phyloP scores from a whole-genome alignment of 208 protist species.

The Tritrichomonas foetus region DNA sequence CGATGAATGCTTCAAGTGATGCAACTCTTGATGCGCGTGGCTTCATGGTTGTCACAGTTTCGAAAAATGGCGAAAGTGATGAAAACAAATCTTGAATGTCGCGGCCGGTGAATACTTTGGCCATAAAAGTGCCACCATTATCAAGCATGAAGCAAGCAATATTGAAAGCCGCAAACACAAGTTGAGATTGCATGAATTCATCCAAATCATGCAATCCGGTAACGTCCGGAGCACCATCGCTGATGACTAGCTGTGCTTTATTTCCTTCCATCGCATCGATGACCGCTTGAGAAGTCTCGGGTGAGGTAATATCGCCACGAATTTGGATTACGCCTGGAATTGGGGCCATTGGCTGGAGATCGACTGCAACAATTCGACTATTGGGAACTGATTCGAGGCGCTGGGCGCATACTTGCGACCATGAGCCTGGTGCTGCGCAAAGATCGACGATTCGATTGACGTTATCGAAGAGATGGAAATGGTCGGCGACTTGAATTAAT shows the following conservation, averaged over 20 bases:
- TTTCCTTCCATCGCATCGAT: slow-evolving; percentile 76
- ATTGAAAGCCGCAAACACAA: slow-evolving; percentile 90
- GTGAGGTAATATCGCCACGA: slow-evolving; percentile 73
- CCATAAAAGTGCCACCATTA: slow-evolving; percentile 66
- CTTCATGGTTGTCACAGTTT: not conserved
- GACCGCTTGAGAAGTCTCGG: slow-evolving; percentile 75
- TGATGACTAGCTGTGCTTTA: slow-evolving; percentile 90
- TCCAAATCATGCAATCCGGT: slow-evolving; percentile 97
- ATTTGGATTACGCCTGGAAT: slow-evolving; percentile 77
- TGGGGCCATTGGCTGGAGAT: slow-evolving; percentile 85
- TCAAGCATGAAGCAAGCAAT: slow-evolving; percentile 89
- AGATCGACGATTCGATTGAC: slow-evolving; percentile 90
- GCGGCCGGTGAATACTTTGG: slow-evolving; percentile 95
- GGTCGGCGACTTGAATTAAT: slow-evolving; percentile 94
- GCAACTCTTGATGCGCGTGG: not conserved
- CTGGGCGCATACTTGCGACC: slow-evolving; percentile 69
- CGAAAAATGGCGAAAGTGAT: slow-evolving; percentile 5
- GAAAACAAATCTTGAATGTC: slow-evolving; percentile 47
- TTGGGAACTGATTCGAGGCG: slow-evolving; percentile 47
- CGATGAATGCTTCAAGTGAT: slow-evolving; percentile 29
- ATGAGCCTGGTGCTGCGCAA: slow-evolving; percentile 68
- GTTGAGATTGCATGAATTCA: slow-evolving; percentile 91
- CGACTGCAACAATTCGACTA: slow-evolving; percentile 70
- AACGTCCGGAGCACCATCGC: slow-evolving; percentile 95
- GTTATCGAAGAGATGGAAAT: slow-evolving; percentile 83